Evolutionary conservation across 345 rosid species (phyloP), one percentile per base, ranked within the genome.

Genomic region (Acer campestre): DNA sequence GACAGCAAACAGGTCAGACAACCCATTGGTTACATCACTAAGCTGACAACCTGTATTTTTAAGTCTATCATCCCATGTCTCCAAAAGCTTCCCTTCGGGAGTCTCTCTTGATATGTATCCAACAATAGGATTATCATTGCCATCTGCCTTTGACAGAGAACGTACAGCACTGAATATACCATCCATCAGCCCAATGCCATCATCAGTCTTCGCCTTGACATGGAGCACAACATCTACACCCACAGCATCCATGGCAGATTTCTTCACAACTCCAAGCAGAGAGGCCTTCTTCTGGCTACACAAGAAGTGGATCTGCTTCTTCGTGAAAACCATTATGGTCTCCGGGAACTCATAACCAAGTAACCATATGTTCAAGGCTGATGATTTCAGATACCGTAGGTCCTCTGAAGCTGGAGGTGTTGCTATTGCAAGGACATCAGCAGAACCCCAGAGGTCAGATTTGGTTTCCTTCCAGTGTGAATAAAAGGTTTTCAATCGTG

Each of bases 311-410:
- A 88, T 81, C 68, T 88, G 88, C 71, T 82, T 86, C 83, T 76
- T 86, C 79, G 75, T 42, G 76, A 86, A 88, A 77, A 88, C 86
- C 86, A 88, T 88, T 17, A 86, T 83, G 3, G 91, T 88, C 75
- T 86, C 89, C 0, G 89, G 89, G 61, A 88, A 88, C 80, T 88
- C 91, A 56, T 84, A 84, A 18, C 89, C 89, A 58, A 84, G 29
- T 73, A 88, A 76, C 88, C 91, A 88, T 14, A 82, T 75, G 38
- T 86, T 86, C 73, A 88, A 75, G 0, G 91, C 89, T 0, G 89
- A 86, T 27, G 91, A 88, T 71, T 88, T 86, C 46, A 86, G 72
- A 49, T 88, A 88, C 48, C 89, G 81, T 77, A 82, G 51, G 76
- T 86, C 89, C 10, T 84, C 88, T 0, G 85, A 84, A 76, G 76